Conservation (phyloP, 2,329 filamentous ascomycete species). For the Colletotrichum somersetense region DNA sequence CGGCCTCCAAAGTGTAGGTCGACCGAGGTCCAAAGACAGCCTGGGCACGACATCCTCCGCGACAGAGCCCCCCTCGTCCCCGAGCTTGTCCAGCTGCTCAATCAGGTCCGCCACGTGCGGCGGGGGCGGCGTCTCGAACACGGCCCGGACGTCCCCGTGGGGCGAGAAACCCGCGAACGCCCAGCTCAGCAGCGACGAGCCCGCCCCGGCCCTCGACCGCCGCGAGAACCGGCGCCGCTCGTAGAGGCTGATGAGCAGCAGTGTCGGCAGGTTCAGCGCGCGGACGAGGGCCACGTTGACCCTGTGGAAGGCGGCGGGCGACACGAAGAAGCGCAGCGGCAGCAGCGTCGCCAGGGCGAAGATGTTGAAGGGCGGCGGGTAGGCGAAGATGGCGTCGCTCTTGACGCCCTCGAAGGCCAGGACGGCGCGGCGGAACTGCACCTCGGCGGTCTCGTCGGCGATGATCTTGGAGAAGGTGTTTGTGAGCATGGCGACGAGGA, state of each 20-base stretch:
- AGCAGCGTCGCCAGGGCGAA: conserved; percentile 72
- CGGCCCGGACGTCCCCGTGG: conserved; percentile 70
- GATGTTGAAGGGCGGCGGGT: conserved; percentile 78
- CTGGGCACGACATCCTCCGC: conserved; percentile 5
- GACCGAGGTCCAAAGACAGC: conserved; percentile 5
- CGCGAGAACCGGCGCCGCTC: conserved; percentile 67
- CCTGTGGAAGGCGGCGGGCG: conserved; percentile 76
- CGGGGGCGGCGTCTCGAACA: conserved; percentile 71
- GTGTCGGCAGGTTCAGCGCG: conserved; percentile 71
- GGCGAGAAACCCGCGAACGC: conserved; percentile 57
- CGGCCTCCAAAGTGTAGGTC: conserved; percentile 17
- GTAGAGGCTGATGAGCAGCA: conserved; percentile 71
- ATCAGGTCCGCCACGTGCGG: conserved; percentile 52
- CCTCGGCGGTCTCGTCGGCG: conserved; percentile 76
- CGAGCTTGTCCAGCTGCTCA: conserved; percentile 41
- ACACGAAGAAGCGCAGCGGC: conserved; percentile 73
- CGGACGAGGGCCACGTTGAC: conserved; percentile 76
- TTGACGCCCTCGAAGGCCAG: conserved; percentile 82
- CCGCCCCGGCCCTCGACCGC: conserved; percentile 54
- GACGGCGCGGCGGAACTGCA: conserved; percentile 78
- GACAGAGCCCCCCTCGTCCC: conserved; percentile 16
- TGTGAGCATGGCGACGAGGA: conserved; percentile 79
- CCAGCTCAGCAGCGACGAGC: conserved; percentile 35
- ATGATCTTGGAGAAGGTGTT: conserved; percentile 80
- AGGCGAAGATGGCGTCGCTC: conserved; percentile 77